phyloP scores from a whole-genome alignment of 768 basidiomycete species.

The Tricholoma flavovirens region DNA sequence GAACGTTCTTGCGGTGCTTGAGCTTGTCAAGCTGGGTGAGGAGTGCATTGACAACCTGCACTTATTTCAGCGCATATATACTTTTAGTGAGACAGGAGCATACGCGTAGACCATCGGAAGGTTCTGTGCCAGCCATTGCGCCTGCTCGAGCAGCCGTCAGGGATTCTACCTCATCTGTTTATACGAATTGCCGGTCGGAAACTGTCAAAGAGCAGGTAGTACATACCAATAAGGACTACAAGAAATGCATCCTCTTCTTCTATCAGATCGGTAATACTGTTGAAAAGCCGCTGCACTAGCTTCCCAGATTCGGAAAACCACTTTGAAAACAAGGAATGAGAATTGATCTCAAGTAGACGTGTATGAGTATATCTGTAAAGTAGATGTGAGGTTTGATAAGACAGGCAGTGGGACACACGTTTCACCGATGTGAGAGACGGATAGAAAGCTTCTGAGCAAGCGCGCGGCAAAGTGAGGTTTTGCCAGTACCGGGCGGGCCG shows the following conservation, averaged over 20 bases:
- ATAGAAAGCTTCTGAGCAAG: conserved; percentile 94
- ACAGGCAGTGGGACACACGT: not conserved
- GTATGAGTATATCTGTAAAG: conserved; percentile 70
- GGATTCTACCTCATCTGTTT: conserved; percentile 90
- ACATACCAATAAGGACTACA: conserved; percentile 84
- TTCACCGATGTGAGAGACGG: conserved; percentile 76
- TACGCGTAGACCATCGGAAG: conserved; percentile 88
- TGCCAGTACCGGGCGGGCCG: conserved; percentile 96
- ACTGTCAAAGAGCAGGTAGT: not conserved
- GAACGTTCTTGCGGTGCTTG: conserved; percentile 86
- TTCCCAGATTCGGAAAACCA: conserved; percentile 99
- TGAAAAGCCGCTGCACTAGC: conserved; percentile 90
- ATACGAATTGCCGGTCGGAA: conserved; percentile 2
- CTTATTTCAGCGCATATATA: not conserved
- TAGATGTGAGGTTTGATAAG: not conserved
- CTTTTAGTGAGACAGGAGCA: conserved; percentile 13
- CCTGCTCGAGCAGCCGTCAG: conserved; percentile 92
- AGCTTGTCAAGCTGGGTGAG: conserved; percentile 96
- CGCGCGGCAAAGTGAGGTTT: conserved; percentile 92
- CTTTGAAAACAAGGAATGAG: conserved; percentile 94
- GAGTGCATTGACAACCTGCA: conserved; percentile 93
- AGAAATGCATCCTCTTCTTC: conserved; percentile 92
- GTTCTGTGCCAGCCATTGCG: conserved; percentile 93
- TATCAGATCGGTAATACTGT: conserved; percentile 81
- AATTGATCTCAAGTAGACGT: conserved; percentile 93